Base-by-base conservation (phyloP, 805 yeast genomes). In the Hanseniaspora guilliermondii region DNA sequence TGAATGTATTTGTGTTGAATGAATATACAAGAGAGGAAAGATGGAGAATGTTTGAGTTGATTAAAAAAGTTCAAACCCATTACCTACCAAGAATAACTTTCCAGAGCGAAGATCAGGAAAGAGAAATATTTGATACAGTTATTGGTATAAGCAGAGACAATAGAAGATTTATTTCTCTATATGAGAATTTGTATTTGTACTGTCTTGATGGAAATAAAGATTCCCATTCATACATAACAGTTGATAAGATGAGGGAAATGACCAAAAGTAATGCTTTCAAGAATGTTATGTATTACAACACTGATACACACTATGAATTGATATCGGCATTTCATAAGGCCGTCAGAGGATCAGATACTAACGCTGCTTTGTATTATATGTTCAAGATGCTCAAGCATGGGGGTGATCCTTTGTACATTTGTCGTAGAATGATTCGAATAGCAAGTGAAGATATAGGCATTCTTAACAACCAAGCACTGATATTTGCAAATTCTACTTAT, bases 271-370 rank as follows among this genome's bases (percentile, higher is more conserved):
- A 82, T 6, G 59, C 60, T 12, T 53, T 64, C 5, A 62, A 58
- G 30, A 63, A 66, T 1, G 65, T 65, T 46, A 89, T 91, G 64
- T 97, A 93, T 66, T 74, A 86, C 47, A 81, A 79, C 35, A 97
- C 97, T 0, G 98, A 93, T 61, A 79, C 80, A 4, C 98, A 93
- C 66, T 93, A 93, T 66, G 99, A 93, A 65, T 79, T 95, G 0
- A 93, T 93, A 6, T 85, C 95, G 14, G 98, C 98, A 0, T 85
- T 93, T 60, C 99, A 93, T 69, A 93, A 93, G 63, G 78, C 95
- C 0, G 78, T 93, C 0, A 74, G 99, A 56, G 99, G 99, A 0
- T 77, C 86, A 0, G 83, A 91, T 61, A 83, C 89, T 0, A 87
- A 93, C 69, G 97, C 97, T 0, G 82, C 97, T 0, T 69, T 93